Percentiles rank a stretch among this genome's conserved stretches.
Conservation (phyloP, 495 filamentous ascomycete genomes). For the Xanthoparmelia taractica region DNA sequence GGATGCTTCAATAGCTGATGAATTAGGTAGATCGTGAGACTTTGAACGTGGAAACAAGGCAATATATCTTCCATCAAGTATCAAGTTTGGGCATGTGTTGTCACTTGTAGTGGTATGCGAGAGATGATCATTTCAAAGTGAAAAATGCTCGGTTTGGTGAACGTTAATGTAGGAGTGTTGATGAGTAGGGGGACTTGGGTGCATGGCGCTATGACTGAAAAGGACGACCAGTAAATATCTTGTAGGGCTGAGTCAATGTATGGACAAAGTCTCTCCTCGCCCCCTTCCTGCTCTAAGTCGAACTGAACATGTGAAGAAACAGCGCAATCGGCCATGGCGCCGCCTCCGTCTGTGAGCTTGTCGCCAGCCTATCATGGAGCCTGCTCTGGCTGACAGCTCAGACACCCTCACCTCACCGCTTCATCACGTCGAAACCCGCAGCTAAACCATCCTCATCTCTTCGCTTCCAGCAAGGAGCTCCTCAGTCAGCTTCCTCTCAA, state of each 20-base stretch:
- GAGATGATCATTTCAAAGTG: too few species aligned
- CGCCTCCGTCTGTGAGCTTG: conserved; percentile 9
- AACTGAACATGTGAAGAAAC: conserved; percentile 3
- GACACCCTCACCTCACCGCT: conserved; percentile 17
- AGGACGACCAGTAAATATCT: not conserved
- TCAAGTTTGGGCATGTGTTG: too few species aligned
- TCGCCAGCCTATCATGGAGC: not conserved
- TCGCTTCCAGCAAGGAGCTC: conserved; percentile 10
- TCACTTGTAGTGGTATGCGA: too few species aligned
- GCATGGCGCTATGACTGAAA: not conserved
- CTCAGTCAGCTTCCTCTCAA: conserved; percentile 2
- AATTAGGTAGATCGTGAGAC: too few species aligned
- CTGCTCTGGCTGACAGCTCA: not conserved
- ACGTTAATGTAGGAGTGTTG: too few species aligned
- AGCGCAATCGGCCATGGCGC: conserved; percentile 4
- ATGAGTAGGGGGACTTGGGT: not conserved
- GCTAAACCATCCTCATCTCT: conserved; percentile 12
- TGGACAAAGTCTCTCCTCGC: not conserved
- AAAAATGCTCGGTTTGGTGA: too few species aligned
- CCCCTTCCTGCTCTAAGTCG: not conserved
- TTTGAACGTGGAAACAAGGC: too few species aligned
- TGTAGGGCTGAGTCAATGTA: not conserved
- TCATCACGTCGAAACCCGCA: conserved; percentile 8
- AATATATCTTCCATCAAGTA: too few species aligned
- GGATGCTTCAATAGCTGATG: too few species aligned